phyloP scores from a whole-genome alignment of 306 rosid genomes.

The Pyrus bretschneideri region DNA sequence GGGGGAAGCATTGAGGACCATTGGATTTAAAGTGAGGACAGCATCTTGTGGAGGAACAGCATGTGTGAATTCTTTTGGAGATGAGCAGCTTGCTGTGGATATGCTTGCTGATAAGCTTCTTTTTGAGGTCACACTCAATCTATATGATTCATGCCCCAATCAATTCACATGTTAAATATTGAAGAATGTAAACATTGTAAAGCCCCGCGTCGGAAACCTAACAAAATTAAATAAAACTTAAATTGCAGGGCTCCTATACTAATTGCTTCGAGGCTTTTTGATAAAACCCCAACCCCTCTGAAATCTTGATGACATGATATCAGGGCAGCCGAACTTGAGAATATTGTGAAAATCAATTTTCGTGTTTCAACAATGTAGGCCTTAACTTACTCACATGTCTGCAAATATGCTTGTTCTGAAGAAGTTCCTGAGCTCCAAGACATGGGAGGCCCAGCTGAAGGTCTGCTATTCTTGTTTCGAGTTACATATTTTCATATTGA shows the following conservation, averaged over 20 bases:
- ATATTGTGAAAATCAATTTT: not conserved
- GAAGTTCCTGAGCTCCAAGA: constrained; percentile 96
- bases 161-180: not conserved
- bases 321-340: not conserved
- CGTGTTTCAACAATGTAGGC: constrained; percentile 41
- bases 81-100: constrained; percentile 97
- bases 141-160: not conserved
- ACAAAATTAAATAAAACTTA: too few species aligned
- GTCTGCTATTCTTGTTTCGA: constrained; percentile 22
- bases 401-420: constrained; percentile 97
- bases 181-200: too few species aligned
- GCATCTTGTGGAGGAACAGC: constrained; percentile 99
- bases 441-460: constrained; percentile 98
- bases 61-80: constrained; percentile 94
- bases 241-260: too few species aligned
- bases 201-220: too few species aligned
- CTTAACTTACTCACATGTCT: constrained; percentile 76
- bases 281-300: not conserved
- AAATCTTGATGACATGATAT: not conserved
- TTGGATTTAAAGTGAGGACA: constrained; percentile 91
- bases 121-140: constrained; percentile 52
- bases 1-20: constrained; percentile 97
- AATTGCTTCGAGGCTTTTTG: too few species aligned
- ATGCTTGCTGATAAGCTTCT: constrained; percentile 88
- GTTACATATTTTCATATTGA: not conserved